Percentiles rank a stretch among this genome's conserved stretches.
phyloP scores from a whole-genome alignment of 2,329 filamentous ascomycete species.

The Allantophomopsis cytisporea region DNA sequence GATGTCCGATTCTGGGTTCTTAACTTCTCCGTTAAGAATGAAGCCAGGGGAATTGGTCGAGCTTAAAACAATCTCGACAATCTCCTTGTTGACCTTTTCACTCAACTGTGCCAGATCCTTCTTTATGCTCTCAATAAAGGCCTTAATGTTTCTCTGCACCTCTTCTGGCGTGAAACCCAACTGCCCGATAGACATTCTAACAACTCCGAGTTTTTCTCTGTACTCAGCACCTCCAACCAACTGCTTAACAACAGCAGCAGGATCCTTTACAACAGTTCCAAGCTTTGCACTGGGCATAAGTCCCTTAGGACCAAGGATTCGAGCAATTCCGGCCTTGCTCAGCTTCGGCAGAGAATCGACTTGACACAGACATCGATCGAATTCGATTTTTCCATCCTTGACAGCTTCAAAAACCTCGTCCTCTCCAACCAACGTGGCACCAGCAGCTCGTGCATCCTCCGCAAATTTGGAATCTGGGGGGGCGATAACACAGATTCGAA shows the following conservation, averaged over 20 bases:
- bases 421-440: constrained; percentile 75
- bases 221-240: constrained; percentile 79
- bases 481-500: constrained; percentile 82
- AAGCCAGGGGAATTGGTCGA: constrained; percentile 80
- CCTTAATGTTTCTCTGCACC: constrained; percentile 71
- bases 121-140: constrained; percentile 64
- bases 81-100: constrained; percentile 53
- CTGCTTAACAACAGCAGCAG: constrained; percentile 61
- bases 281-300: constrained; percentile 86
- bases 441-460: constrained; percentile 60
- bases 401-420: constrained; percentile 75
- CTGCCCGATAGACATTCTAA: constrained; percentile 85
- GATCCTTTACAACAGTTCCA: constrained; percentile 77
- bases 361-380: constrained; percentile 84
- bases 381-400: constrained; percentile 59
- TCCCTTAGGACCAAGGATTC: constrained; percentile 74
- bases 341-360: constrained; percentile 63
- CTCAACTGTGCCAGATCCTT: constrained; percentile 56
- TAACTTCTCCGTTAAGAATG: constrained; percentile 71
- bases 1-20: constrained; percentile 41
- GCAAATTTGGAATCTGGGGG: constrained; percentile 66
- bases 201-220: constrained; percentile 70
- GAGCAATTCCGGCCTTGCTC: constrained; percentile 67
- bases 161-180: constrained; percentile 79
- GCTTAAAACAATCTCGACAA: constrained; percentile 69